A percentile compares a stretch with the other conserved stretches of the same genome.
Evolutionary conservation across 768 basidiomycete genomes (phyloP).

Genomic region (Lentinula boryana): DNA sequence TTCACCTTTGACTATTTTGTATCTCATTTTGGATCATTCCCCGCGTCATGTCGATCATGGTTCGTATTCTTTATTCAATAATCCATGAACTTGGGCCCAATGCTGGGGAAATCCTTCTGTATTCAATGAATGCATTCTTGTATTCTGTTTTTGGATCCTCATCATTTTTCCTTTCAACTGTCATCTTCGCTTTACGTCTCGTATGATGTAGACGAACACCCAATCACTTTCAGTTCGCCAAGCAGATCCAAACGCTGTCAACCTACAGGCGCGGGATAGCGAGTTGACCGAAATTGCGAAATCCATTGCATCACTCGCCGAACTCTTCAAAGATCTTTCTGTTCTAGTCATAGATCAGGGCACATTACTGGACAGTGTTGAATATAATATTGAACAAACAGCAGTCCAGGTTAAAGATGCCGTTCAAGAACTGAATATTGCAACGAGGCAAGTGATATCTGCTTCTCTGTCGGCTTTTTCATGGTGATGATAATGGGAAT

Average conservation of each 20-base stretch:
- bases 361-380: slow-evolving; percentile 91
- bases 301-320: slow-evolving; percentile 86
- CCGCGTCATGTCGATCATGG: neutral
- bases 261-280: slow-evolving; percentile 42
- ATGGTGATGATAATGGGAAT: neutral
- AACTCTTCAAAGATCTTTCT: slow-evolving; percentile 94
- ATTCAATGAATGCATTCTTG: neutral
- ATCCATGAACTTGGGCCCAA: neutral
- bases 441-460: slow-evolving; percentile 57
- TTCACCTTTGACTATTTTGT: slow-evolving; percentile 4
- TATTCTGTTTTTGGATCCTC: neutral
- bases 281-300: slow-evolving; percentile 89
- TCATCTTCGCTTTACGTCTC: neutral
- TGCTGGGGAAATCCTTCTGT: neutral
- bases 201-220: slow-evolving; percentile 19
- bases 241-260: slow-evolving; percentile 29
- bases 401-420: slow-evolving; percentile 77
- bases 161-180: neutral
- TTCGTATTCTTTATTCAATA: neutral
- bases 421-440: slow-evolving; percentile 76
- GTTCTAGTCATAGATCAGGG: slow-evolving; percentile 96
- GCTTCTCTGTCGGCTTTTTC: neutral
- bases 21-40: neutral
- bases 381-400: slow-evolving; percentile 96
- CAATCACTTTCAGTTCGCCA: slow-evolving; percentile 31